Base-by-base conservation (phyloP, 345 rosid species). In the thale cress (Arabidopsis thaliana) region DNA sequence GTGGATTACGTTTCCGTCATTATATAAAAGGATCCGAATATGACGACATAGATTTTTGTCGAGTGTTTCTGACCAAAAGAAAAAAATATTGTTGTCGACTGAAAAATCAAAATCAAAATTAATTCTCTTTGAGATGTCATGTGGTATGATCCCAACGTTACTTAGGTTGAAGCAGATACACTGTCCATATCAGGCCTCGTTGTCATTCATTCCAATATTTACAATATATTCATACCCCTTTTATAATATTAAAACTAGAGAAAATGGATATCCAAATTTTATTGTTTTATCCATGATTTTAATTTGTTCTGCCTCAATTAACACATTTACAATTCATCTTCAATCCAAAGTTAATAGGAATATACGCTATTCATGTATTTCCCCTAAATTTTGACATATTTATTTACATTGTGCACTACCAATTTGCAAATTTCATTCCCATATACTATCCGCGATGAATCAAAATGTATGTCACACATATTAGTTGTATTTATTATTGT, bases 11-110 rank as follows among this genome's bases (percentile, higher is more conserved):
- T 50, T 66, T 16, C 50, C 5, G 53, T 16, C 33, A 22, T 20
- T 49, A 49, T 22, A 66, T 50, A 36, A 33, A 58, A 33, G 36
- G 36, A 58, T 58, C 45, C 24, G 74, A 58, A 33, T 33, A 58
- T 70, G 57, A 70, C 74, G 74, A 45, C 66, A 70, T 58, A 14
- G 36, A 70, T 45, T 32, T 41, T 69, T 69, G 74, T 69, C 65
- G 65, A 44, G 16, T 44, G 56, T 53, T 53, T 53, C 9, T 6
- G 36, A 14, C 59, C 59, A 28, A 28, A 12, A 25, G 36, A 13
- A 53, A 53, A 53, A 4, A 53, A 28, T 9, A 55, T 55, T 28
- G 37, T 1, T 55, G 59, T 55, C 59, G 38, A 55, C 10, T 55
- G 59, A 55, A 55, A n/a, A 30, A 30, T 55, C 59, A 55, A 55